Evolutionary conservation across 192 early-diverging fungal species (phyloP).

Genomic region (Backusella sp.): DNA sequence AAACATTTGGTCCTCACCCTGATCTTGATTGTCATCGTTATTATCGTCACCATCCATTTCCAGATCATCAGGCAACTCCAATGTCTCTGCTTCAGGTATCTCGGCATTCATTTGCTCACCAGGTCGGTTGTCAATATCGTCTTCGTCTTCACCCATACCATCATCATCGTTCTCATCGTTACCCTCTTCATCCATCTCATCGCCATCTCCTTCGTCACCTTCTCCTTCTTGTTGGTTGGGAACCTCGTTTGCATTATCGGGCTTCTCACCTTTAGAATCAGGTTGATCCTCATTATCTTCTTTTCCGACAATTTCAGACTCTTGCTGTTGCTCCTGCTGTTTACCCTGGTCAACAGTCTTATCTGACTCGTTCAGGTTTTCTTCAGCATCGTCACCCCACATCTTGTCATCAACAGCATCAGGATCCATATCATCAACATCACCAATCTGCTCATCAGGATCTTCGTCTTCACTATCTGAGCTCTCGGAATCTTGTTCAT

Average conservation of each 20-base stretch:
- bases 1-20: constrained; percentile 41
- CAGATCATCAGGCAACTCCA: constrained; percentile 79
- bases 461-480: constrained; percentile 75
- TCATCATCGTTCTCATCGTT: constrained; percentile 48
- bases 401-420: constrained; percentile 95
- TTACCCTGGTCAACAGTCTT: constrained; percentile 67
- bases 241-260: constrained; percentile 41
- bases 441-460: constrained; percentile 87
- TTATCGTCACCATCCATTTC: constrained; percentile 63
- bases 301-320: constrained; percentile 65
- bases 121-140: constrained; percentile 44
- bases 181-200: constrained; percentile 50
- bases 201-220: constrained; percentile 36
- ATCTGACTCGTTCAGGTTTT: constrained; percentile 59
- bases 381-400: constrained; percentile 86
- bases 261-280: constrained; percentile 41
- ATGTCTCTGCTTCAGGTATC: constrained; percentile 69
- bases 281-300: constrained; percentile 49
- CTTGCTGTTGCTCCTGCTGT: constrained; percentile 45
- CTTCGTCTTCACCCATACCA: constrained; percentile 44
- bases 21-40: constrained; percentile 53
- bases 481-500: constrained; percentile 63
- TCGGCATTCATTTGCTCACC: constrained; percentile 49
- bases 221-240: constrained; percentile 49
- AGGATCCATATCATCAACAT: constrained; percentile 83